These are phyloP conservation scores for Chalciporus piperatus DNA, from an alignment of 768 basidiomycete genomes.

Conservation along the genomic window DNA sequence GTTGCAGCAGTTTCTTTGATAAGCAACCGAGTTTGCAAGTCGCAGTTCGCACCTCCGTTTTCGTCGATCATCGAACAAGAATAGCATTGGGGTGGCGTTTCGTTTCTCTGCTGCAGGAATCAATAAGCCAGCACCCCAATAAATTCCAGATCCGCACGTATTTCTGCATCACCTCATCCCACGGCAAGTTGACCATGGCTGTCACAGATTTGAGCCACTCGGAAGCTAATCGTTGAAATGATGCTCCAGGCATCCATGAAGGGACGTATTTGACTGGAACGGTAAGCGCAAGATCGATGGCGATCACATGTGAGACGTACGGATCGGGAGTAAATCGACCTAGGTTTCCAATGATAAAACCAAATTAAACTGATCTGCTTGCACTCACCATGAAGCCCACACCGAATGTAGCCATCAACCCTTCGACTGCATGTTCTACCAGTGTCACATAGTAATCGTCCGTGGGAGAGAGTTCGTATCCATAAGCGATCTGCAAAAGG, in stretches of 20 bases:
- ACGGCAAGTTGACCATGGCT: conserved; percentile 2
- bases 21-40: background rate
- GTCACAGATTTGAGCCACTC: conserved; percentile 4
- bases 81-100: background rate
- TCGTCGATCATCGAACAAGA: conserved; percentile 5
- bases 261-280: conserved; percentile 2
- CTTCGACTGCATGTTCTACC: conserved; percentile 4
- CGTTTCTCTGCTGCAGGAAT: background rate
- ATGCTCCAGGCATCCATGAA: conserved; percentile 3
- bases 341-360: background rate
- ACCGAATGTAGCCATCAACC: conserved; percentile 4
- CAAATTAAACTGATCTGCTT: background rate
- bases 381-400: conserved; percentile 3
- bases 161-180: conserved; percentile 4
- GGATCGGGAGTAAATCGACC: conserved; percentile 3
- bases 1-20: conserved; percentile 7
- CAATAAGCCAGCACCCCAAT: background rate
- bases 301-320: background rate
- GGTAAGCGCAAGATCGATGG: background rate
- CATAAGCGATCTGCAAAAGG: background rate
- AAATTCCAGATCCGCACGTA: background rate
- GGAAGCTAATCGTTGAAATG: conserved; percentile 2
- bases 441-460: conserved; percentile 2
- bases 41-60: conserved; percentile 1
- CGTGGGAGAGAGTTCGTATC: too few species aligned